phyloP scores from a whole-genome alignment of 2,329 filamentous ascomycete genomes.

The Hyphodiscus sp. region DNA sequence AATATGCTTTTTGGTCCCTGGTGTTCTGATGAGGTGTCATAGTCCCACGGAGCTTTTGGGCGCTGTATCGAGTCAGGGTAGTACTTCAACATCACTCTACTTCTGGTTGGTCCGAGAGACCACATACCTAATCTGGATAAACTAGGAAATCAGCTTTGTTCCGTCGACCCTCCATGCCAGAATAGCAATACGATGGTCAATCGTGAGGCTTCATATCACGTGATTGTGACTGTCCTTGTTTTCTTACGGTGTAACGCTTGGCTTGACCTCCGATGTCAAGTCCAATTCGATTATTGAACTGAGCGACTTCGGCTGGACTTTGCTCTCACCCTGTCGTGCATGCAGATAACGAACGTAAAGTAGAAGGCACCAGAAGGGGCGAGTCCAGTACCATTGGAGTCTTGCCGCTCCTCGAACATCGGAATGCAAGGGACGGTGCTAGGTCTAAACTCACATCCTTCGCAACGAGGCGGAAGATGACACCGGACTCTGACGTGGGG shows the following conservation, averaged over 20 bases:
- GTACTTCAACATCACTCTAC: background rate
- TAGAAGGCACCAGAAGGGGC: background rate
- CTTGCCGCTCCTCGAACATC: background rate
- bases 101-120: background rate
- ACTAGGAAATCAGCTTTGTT: no score
- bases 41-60: background rate
- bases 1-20: slow-evolving; percentile 1
- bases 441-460: background rate
- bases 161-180: no score
- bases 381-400: background rate
- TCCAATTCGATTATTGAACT: no score
- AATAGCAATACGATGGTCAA: no score
- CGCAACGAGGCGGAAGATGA: background rate
- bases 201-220: no score
- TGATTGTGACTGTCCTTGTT: no score
- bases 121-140: background rate
- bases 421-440: background rate
- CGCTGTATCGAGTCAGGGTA: background rate
- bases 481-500: background rate
- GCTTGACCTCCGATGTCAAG: no score
- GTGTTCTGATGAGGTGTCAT: background rate
- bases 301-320: no score
- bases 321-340: no score
- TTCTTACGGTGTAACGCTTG: no score
- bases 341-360: no score